phyloP scores from a whole-genome alignment of 73 alveolate genomes.

The Blepharisma stoltei region DNA sequence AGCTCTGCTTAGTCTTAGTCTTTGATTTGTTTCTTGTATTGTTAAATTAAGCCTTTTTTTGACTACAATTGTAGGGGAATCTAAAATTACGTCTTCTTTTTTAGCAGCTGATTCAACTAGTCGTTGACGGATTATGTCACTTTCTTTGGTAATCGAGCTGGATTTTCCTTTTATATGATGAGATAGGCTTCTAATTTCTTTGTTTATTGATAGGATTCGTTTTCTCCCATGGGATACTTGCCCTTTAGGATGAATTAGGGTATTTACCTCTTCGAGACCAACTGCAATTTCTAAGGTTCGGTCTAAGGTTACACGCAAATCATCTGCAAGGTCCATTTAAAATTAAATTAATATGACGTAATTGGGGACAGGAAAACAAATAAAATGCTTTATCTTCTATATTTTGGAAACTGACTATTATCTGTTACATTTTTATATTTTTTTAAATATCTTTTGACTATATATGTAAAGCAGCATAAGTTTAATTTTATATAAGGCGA shows the following conservation, averaged over 20 bases:
- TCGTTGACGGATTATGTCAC: neutral
- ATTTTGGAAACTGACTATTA: too few relatives aligned
- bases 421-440: too few relatives aligned
- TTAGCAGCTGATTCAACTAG: neutral
- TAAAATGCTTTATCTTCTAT: too few relatives aligned
- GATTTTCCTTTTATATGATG: neutral
- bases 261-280: constrained; percentile 1
- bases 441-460: too few relatives aligned
- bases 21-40: neutral
- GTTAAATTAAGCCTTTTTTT: constrained; percentile 1
- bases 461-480: too few relatives aligned
- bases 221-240: neutral
- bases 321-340: constrained; percentile 2
- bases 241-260: neutral
- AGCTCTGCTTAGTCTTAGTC: constrained; percentile 18
- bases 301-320: neutral
- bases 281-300: neutral
- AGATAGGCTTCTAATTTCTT: neutral
- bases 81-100: neutral
- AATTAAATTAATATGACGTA: too few relatives aligned
- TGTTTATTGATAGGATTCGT: neutral
- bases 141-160: too few relatives aligned
- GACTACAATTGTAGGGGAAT: neutral
- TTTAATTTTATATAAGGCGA: too few relatives aligned
- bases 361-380: too few relatives aligned